Evolutionary conservation across 345 rosid species (phyloP), one percentile per base, ranked within the genome.

Genomic region (Lepidium africanum): DNA sequence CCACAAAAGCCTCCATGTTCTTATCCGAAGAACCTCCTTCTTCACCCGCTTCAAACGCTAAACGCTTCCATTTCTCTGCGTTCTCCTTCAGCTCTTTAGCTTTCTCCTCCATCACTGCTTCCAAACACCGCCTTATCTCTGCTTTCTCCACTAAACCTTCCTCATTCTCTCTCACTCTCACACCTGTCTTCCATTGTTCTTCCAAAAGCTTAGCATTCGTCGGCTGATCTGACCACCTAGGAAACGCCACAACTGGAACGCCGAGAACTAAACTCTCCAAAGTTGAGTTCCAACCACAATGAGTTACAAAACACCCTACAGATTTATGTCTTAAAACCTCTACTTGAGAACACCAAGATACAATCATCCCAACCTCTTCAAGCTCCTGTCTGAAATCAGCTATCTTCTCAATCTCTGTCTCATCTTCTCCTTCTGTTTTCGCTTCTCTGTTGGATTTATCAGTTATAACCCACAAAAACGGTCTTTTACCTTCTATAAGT

Each of bases 251-350:
- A 13, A 85, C 73, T 0, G 96, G 90, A 39, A 82, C 82, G 4
- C 92, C 92, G 0, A 49, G 59, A 53, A 70, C 81, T 37, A 88
- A 65, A 64, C 85, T 78, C 77, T 89, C 92, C 23, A 83, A 4
- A 1, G 86, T 88, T 1, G 96, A 88, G 73, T 71, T 88, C 96
- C 96, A 88, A 3, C 96, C 96, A 46, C 91, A 84, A 58, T 89
- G 96, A n/a, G 81, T 79, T 32, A 89, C 32, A 10, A 86, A 89
- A 69, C 90, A 89, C 10, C 90, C 92, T 2, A 83, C 23, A 4
- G 92, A 14, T 5, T 49, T 48, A 54, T 89, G 84, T 10, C 84
- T 81, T 23, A 89, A 61, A 14, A 89, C 87, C 63, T 85, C 82
- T 3, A 80, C 63, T 59, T 89, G 96, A 0, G 78, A 71, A 58